Base-by-base conservation (phyloP, 2,329 filamentous ascomycete genomes). In the Leptographium procerum region DNA sequence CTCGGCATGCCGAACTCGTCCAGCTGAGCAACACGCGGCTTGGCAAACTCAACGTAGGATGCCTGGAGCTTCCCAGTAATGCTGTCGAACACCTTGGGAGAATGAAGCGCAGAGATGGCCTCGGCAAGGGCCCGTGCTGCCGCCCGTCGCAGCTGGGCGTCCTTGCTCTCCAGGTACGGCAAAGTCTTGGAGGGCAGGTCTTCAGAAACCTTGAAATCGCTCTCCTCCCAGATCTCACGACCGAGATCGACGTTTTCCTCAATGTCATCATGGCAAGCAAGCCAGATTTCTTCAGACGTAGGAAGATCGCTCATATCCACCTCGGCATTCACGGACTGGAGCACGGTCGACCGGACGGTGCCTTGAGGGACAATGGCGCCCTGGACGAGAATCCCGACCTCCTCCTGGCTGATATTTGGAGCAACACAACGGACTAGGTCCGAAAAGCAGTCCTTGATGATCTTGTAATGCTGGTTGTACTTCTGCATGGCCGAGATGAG, bases 1-100 rank as follows among this genome's bases (percentile, higher is more conserved):
- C 85, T 87, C 3, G 90, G 88, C 88, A 99, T 96, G 57, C 95
- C 94, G 68, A 90, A 97, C 63, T 92, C 87, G 68, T 99, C 92
- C 45, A 92, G 84, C 66, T 92, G 85, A 13, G 91, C 89, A 52
- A 87, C 82, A 60, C 87, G 85, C 1, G 91, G 88, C 69, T 94
- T 95, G 8, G 89, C 87, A 63, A 92, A 82, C 62, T 91, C 85
- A 51, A 79, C 71, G 69, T 99, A 99, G 2, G 82, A 83, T 6
- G 79, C 73, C 66, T 90, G 79, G 26, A 99, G 76, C 57, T 79
- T 77, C 50, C 77, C 72, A 16, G 96, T 72, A 8, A 91, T 77
- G 13, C 72, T 51, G 9, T 52, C 55, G 19, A 57, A 61, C 29
- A 53, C 33, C 60, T 92, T 83, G 1, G 80, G 80, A 1, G 78